Evolutionary conservation across 495 filamentous ascomycete species (phyloP).

Genomic region (Aspergillus leporis): DNA sequence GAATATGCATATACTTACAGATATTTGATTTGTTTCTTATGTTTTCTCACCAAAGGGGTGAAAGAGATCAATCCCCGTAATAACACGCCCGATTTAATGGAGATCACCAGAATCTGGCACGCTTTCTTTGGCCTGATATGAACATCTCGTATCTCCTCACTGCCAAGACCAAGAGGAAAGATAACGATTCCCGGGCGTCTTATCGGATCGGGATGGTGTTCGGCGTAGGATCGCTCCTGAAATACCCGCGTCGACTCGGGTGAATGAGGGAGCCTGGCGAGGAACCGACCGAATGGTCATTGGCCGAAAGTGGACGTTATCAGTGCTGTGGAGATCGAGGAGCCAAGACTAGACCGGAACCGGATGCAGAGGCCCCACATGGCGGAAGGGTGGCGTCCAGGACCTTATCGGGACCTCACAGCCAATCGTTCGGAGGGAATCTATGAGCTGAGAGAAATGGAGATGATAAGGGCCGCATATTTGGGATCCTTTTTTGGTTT

Average conservation of each 20-base stretch:
- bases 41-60: too few relatives aligned
- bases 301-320: conserved; percentile 15
- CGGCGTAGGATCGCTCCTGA: conserved; percentile 1
- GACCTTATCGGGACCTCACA: conserved; percentile 23
- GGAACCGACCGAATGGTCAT: conserved; percentile 4
- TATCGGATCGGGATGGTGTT: neutral
- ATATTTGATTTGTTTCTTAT: too few relatives aligned
- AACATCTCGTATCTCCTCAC: neutral
- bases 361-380: conserved; percentile 11
- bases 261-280: conserved; percentile 7
- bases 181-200: neutral
- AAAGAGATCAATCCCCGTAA: too few relatives aligned
- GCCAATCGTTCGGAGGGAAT: conserved; percentile 19
- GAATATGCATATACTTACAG: too few relatives aligned
- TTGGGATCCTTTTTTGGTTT: neutral
- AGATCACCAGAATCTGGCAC: neutral
- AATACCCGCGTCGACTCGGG: conserved; percentile 9
- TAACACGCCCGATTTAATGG: too few relatives aligned
- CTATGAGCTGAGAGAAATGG: conserved; percentile 23
- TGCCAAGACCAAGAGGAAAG: neutral
- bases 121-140: neutral
- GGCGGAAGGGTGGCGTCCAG: conserved; percentile 18
- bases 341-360: conserved; percentile 7
- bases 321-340: conserved; percentile 12
- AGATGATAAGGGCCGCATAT: conserved; percentile 14